Evolutionary conservation across 2,329 filamentous ascomycete species (phyloP), one percentile per base, ranked within the genome.

Genomic region (Ilyonectria destructans): DNA sequence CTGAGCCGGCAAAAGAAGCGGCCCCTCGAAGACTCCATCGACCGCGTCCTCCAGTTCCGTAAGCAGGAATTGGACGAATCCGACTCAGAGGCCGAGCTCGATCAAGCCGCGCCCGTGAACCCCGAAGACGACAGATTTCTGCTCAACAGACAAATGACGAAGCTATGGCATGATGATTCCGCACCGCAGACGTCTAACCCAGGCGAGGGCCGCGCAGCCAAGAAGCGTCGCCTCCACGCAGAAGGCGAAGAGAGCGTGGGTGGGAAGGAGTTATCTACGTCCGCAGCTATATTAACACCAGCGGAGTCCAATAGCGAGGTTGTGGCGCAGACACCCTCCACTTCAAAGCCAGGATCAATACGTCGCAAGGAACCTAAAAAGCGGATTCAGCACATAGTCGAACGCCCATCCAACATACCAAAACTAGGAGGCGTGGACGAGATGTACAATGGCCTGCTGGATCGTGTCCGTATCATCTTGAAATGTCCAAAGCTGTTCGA

Each of bases 1-100:
- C 82, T 98, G 23, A 94, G 93, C 70, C 87, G 96, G 23, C 90
- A 93, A 72, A 94, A 94, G 45, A 97, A 96, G 80, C 91, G 91
- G 68, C 85, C 92, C 0, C 83, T 98, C 1, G 93, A 97, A 79
- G 93, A 96, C 70, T 92, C 93, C 40, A 94, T 98, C 70, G 94
- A 97, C 69, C 87, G 94, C 8, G 94, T 95, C 0, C 83, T 98
- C 17, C 88, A 91, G 8, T 89, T 94, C 19, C 85, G 96, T 6
- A 92, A 91, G 71, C 89, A 93, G 72, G 88, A 91, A 67, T 80
- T 85, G 15, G 87, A 88, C 26, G 88, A 87, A 4, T 84, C 85
- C 33, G 87, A 88, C 37, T 83, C 84, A 2, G 84, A 87, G 21
- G 85, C 86, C 31, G 87, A 79, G 64, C 81, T 79, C 71, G 89